Evolutionary conservation across 192 early-diverging fungal species (phyloP).

Genomic region (Umbelopsis sp.): DNA sequence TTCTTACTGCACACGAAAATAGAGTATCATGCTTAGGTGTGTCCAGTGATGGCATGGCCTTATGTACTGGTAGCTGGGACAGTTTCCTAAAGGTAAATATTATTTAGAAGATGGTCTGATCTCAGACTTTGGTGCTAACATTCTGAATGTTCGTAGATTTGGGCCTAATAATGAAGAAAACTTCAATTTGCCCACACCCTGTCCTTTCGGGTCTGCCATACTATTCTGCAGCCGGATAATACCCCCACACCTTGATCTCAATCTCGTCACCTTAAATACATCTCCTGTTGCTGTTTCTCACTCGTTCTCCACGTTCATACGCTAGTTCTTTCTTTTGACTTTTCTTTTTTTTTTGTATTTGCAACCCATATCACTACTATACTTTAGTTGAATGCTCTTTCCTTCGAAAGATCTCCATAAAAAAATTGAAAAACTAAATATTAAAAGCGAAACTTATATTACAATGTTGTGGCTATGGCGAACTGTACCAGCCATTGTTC

Average conservation of each 20-base stretch:
- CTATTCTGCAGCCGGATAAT: constrained; percentile 3
- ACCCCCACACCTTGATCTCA: neutral
- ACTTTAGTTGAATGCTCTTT: constrained; percentile 15
- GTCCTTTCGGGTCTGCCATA: neutral
- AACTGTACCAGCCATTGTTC: constrained; percentile 19
- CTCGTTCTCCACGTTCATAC: neutral
- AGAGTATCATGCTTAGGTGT: constrained; percentile 97
- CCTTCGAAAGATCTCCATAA: constrained; percentile 5
- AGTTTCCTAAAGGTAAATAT: constrained; percentile 89
- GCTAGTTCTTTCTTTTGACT: neutral
- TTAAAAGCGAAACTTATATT: constrained; percentile 15
- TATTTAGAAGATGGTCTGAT: neutral
- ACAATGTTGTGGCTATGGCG: constrained; percentile 13
- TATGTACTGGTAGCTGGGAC: constrained; percentile 99
- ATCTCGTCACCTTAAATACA: constrained; percentile 1
- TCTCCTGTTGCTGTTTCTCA: neutral
- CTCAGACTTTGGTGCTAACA: neutral
- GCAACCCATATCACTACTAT: constrained; percentile 13
- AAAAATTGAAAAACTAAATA: neutral
- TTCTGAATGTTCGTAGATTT: neutral
- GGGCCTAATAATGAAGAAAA: neutral
- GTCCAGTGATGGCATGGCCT: constrained; percentile 95
- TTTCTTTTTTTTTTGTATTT: constrained; percentile 11
- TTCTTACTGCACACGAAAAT: constrained; percentile 94
- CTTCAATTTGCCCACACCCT: neutral